Evolutionary conservation across 2,329 filamentous ascomycete species (phyloP), one percentile per base, ranked within the genome.

Genomic region (Chrysosphaeria jannelii): DNA sequence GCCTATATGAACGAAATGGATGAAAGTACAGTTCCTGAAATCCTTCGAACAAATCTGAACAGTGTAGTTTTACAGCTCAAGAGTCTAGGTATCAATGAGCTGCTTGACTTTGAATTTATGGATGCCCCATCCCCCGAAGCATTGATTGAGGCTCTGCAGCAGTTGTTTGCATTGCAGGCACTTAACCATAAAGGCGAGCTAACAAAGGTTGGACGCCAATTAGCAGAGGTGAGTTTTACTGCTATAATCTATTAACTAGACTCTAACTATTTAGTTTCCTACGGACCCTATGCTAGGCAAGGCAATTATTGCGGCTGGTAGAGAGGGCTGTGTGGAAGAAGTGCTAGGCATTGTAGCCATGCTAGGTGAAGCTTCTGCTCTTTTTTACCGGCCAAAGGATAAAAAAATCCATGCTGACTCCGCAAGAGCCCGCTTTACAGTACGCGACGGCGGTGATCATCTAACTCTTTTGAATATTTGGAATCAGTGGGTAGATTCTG

Each of bases 341-440:
- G 64, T 93, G 1, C 50, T 97, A 10, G 78, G 72, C 0, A 75
- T 93, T 23, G 75, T 93, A n/a, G 65, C 79, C 20, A 90, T 93
- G 74, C 57, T 93, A 1, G 65, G 71, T 29, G 85, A 93, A 45
- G 64, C 74, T 2, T 76, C 69, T 4, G 68, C 78, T 0, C 57
- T 97, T 5, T 97, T 91, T 51, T 89, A 88, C 54, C 59, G 78
- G 0, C 79, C 85, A 11, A 90, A 91, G 40, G 79, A 97, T 46
- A 91, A 93, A 51, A 90, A 90, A 42, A 69, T 91, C 14, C 75
- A 91, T 37, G 85, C 85, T 8, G 81, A 97, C 42, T 75, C 71
- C 30, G 85, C 85, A 0, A 65, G 78, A 9, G 68, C 70, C 17
- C 63, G 81, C 2, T 93, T 93, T 45, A 89, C 76, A 0, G 53